phyloP scores from a whole-genome alignment of 1,284 basidiomycete species.

The Leccinum griseonigrum region DNA sequence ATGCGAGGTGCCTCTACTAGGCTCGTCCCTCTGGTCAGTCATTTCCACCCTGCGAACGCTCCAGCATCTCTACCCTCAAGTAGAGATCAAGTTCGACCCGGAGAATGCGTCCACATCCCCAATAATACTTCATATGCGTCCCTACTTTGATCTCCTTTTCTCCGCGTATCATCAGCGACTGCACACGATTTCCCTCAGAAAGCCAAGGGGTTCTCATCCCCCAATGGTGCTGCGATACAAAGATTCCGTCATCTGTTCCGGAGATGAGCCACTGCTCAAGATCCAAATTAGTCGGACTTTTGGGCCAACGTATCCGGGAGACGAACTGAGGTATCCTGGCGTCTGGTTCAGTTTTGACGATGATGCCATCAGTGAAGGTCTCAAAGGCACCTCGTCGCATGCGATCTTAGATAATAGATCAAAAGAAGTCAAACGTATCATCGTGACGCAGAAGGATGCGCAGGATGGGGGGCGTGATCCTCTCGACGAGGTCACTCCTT shows the following conservation, averaged over 20 bases:
- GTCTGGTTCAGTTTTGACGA: constrained; percentile 80
- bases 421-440: constrained; percentile 74
- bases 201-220: constrained; percentile 60
- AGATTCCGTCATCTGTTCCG: constrained; percentile 57
- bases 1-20: constrained; percentile 42
- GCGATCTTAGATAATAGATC: constrained; percentile 50
- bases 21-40: constrained; percentile 78
- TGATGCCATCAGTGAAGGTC: constrained; percentile 52
- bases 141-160: constrained; percentile 78
- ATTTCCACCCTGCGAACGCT: constrained; percentile 65
- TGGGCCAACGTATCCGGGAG: constrained; percentile 82
- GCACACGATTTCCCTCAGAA: constrained; percentile 69
- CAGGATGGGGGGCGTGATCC: constrained; percentile 59
- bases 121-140: constrained; percentile 73
- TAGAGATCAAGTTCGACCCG: constrained; percentile 82
- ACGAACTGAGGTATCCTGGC: constrained; percentile 78
- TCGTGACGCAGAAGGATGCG: constrained; percentile 63
- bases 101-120: constrained; percentile 71
- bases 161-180: constrained; percentile 74
- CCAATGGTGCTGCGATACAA: constrained; percentile 71
- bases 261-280: constrained; percentile 57
- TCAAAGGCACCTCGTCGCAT: constrained; percentile 41
- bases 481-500: constrained; percentile 64
- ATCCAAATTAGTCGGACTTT: constrained; percentile 72
- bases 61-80: constrained; percentile 71